phyloP scores from a whole-genome alignment of 495 filamentous ascomycete species.

The Penicillium cataractarum region DNA sequence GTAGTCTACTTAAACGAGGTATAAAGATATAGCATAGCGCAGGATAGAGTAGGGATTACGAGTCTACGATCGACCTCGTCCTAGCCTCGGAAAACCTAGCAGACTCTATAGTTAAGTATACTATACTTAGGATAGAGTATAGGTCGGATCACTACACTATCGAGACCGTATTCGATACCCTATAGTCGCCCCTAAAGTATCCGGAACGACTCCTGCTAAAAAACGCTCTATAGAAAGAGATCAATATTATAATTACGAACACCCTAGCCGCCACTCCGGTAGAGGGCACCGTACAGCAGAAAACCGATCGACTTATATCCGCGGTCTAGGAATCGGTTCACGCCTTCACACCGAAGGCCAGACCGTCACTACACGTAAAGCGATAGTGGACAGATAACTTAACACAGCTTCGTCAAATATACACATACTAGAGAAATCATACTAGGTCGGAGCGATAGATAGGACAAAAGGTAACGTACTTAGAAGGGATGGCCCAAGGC shows the following conservation, averaged over 20 bases:
- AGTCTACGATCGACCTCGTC: no score
- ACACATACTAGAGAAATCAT: slow-evolving; percentile 20
- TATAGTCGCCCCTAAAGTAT: slow-evolving; percentile 14
- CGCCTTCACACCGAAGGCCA: slow-evolving; percentile 21
- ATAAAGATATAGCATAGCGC: slow-evolving; percentile 34
- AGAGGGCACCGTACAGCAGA: slow-evolving; percentile 26
- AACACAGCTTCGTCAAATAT: no score
- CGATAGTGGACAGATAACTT: slow-evolving; percentile 23
- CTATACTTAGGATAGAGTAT: slow-evolving; percentile 31
- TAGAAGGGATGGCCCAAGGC: no score
- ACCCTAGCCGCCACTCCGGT: slow-evolving; percentile 19
- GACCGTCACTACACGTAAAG: slow-evolving; percentile 23
- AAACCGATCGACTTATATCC: no score
- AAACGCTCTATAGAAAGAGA: slow-evolving; percentile 33
- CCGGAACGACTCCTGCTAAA: slow-evolving; percentile 30
- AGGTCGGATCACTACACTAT: slow-evolving; percentile 40
- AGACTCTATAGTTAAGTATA: slow-evolving; percentile 30
- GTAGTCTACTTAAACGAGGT: slow-evolving; percentile 18
- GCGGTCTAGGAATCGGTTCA: slow-evolving; percentile 10
- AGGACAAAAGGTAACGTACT: slow-evolving; percentile 17
- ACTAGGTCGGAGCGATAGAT: slow-evolving; percentile 18
- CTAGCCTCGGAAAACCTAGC: slow-evolving; percentile 26
- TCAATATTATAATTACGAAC: slow-evolving; percentile 27
- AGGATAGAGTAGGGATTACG: slow-evolving; percentile 23
- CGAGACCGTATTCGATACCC: slow-evolving; percentile 30